Percentiles rank a stretch among this genome's conserved stretches.
Evolutionary conservation across 192 early-diverging fungal species (phyloP).

Genomic region (Coemansia biformis): DNA sequence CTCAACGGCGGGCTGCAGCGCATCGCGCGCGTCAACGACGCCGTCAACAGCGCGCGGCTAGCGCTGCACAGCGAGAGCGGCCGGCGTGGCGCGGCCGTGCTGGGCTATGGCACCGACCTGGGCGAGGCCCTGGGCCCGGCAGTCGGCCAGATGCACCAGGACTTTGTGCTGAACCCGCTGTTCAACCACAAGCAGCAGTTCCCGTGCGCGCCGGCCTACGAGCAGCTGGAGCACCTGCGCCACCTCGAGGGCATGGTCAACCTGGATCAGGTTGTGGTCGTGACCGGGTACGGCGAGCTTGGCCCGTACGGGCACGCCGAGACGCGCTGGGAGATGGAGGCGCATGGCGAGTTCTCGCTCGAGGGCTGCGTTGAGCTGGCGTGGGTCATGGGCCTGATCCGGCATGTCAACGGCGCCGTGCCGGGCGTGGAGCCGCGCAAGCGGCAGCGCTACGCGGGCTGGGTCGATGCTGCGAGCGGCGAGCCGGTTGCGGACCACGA

Average conservation of each 20-base stretch:
- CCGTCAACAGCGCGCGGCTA: constrained; percentile 5
- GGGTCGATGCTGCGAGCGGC: constrained; percentile 77
- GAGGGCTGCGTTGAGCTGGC: constrained; percentile 88
- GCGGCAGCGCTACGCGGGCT: constrained; percentile 52
- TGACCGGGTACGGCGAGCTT: constrained; percentile 91
- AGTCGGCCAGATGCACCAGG: constrained; percentile 7
- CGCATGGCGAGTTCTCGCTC: constrained; percentile 58
- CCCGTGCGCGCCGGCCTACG: constrained; percentile 59
- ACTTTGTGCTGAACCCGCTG: constrained; percentile 54
- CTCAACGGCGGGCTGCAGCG: constrained; percentile 89
- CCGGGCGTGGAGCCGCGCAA: constrained; percentile 1
- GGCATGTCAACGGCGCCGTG: constrained; percentile 56
- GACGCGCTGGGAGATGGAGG: constrained; percentile 98
- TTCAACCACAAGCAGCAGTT: constrained; percentile 85
- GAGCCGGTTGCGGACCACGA: constrained; percentile 81
- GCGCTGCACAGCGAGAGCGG: background rate
- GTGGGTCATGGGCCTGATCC: constrained; percentile 94
- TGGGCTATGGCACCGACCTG: constrained; percentile 16
- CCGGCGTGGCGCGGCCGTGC: constrained; percentile 4
- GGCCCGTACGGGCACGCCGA: constrained; percentile 86
- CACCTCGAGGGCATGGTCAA: constrained; percentile 65
- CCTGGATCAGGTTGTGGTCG: constrained; percentile 85
- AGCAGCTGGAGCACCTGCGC: constrained; percentile 58
- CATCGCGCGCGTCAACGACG: constrained; percentile 49
- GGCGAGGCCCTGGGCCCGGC: constrained; percentile 5